These are phyloP conservation scores for Cutaneotrichosporon dermatis DNA, from an alignment of 1,284 basidiomycete species.

Conservation along the genomic window DNA sequence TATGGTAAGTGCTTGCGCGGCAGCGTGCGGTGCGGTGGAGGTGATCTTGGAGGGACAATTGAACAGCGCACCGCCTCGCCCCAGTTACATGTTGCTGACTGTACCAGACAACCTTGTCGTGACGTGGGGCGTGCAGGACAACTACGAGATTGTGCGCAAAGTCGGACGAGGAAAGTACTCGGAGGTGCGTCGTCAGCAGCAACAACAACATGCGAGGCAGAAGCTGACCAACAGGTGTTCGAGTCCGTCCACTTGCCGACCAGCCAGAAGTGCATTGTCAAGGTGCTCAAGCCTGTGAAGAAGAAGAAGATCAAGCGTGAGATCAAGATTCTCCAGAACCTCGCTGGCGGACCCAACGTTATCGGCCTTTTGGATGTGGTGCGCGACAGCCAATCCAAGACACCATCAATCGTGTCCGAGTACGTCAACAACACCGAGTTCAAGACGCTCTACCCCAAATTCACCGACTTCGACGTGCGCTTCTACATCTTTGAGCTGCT, in stretches of 20 bases:
- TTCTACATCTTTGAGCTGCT: constrained; percentile 96
- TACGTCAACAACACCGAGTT: constrained; percentile 98
- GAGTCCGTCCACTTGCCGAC: constrained; percentile 92
- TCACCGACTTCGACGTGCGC: constrained; percentile 90
- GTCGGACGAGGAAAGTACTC: constrained; percentile 96
- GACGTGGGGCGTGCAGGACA: constrained; percentile 92
- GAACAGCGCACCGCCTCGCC: too few relatives aligned
- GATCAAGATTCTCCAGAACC: constrained; percentile 97
- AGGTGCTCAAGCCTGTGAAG: constrained; percentile 98
- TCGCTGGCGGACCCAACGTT: constrained; percentile 90
- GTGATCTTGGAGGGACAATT: neutral
- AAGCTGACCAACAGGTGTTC: constrained; percentile 64
- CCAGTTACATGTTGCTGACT: too few relatives aligned
- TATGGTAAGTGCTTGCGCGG: constrained; percentile 52
- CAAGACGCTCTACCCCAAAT: constrained; percentile 92
- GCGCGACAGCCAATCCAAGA: constrained; percentile 83
- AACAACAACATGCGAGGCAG: constrained; percentile 64
- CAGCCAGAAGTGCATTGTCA: constrained; percentile 95
- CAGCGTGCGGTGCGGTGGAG: neutral
- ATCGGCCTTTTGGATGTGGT: constrained; percentile 87
- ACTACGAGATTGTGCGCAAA: constrained; percentile 97
- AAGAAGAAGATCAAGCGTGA: constrained; percentile 99
- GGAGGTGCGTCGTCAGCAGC: constrained; percentile 63
- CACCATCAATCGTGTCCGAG: constrained; percentile 96
- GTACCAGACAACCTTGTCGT: constrained; percentile 78